Base-by-base conservation (phyloP, 129 eudicot species). In the Erigeron canadensis region DNA sequence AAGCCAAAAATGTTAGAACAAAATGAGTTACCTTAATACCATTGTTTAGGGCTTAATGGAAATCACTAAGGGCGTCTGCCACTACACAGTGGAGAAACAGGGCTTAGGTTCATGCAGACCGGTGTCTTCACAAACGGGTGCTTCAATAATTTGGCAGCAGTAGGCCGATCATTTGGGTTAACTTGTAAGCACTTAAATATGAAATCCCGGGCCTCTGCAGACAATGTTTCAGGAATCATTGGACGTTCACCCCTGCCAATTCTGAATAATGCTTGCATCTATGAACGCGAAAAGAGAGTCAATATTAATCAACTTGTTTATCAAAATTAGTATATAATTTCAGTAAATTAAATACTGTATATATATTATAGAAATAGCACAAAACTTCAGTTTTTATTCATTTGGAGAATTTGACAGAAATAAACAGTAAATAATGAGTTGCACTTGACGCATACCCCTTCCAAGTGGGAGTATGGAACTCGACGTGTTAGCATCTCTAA, bases 231-330 rank as follows among this genome's bases (percentile, higher is more conserved):
- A 21, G 97, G 96, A 54, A 91, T 81, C 6, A 73, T 71, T 19
- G 97, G 97, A n/a, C 64, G 93, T 66, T 84, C 85, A 22, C 96
- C 96, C 67, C 65, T 72, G 56, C 97, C 97, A n/a, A 91, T 91
- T 75, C 86, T 82, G 76, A 84, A 91, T 56, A 91, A 73, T 53
- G 97, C 97, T 84, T 84, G 92, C 97, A 88, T 88, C 96, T 91
- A 86, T 3, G 39, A 63, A 47, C 42, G 44, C 72, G 67, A 45
- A 70, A 37, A 17, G 19, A 13, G 56, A 12, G 15, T 16, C 41
- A 62, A 44, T 42, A 8, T 66, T 66, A 75, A 68, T 56, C 19
- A 75, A 56, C 51, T 54, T 43, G 2, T 10, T 13, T 40, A 55
- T 23, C 6, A 54, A 21, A 53, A 75, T 8, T 15, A n/a, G 12